Evolutionary conservation across 2,329 filamentous ascomycete genomes (phyloP), one percentile per base, ranked within the genome.

Genomic region (Paramyrothecium roridum): DNA sequence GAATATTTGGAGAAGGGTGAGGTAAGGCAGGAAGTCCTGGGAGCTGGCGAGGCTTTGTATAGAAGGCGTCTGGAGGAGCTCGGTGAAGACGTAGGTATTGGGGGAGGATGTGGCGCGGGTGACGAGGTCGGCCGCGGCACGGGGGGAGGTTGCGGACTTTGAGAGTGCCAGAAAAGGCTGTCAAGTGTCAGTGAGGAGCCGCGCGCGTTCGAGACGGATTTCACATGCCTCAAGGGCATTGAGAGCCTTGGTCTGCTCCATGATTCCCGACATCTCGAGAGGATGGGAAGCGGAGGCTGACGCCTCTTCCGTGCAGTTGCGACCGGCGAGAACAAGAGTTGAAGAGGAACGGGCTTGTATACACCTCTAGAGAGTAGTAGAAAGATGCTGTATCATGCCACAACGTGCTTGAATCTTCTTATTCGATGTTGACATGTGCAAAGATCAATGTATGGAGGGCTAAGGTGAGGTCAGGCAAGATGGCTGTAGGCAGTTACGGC

Each of bases 81-180:
- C 93, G 62, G 90, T 85, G 77, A 99, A 99, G 74, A 98, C 83
- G 73, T 88, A 99, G 61, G 93, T 96, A 73, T 92, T 90, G 26
- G 90, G 86, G 54, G 87, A 87, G n/a, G 91, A 92, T 52, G 92
- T 98, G 58, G 93, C 95, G 74, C 92, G 90, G 48, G 82, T 85
- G 70, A 98, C 84, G 53, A 98, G 84, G 70, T 96, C 92, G 67
- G 90, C 88, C 46, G 93, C 89, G 56, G 92, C 91, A 63, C 90
- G 88, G 45, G 91, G 88, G 12, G 92, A 91, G 8, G 85, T 90
- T 59, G 91, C 91, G 12, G 91, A 90, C 70, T 93, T 95, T 67
- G 89, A 89, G 61, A 97, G 89, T 52, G 89, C 89, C 57, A 99
- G 79, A 76, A 93, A 98, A n/a, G 93, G 92, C 80, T 96, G 79